phyloP scores from a whole-genome alignment of 805 yeast species.

The Candida coleopterorum region DNA sequence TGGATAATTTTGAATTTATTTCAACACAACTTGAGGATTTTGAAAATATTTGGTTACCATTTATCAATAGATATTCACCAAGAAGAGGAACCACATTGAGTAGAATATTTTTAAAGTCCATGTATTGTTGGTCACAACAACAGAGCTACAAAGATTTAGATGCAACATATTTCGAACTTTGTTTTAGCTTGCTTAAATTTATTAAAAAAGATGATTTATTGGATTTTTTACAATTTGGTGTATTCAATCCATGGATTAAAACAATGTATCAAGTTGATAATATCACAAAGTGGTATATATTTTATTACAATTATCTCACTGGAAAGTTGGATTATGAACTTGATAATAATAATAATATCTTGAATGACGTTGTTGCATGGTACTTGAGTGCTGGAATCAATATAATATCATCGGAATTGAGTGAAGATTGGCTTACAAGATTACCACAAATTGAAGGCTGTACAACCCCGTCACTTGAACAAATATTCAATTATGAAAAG shows the following conservation, averaged over 20 bases:
- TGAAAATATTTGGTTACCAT: constrained; percentile 1
- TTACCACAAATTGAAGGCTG: constrained; percentile 4
- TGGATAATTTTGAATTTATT: not conserved
- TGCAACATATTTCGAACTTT: not conserved
- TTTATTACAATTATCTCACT: constrained; percentile 21
- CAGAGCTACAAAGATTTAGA: not conserved
- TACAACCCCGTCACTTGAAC: not conserved
- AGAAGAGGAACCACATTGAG: constrained; percentile 1
- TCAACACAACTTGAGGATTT: not conserved
- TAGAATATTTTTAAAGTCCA: not conserved
- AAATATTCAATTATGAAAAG: constrained; percentile 1
- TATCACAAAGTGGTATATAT: constrained; percentile 22
- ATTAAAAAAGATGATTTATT: not conserved
- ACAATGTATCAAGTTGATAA: constrained; percentile 11
- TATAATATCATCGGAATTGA: constrained; percentile 8
- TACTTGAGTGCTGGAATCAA: constrained; percentile 16
- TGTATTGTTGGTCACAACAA: not conserved
- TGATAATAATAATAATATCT: not conserved
- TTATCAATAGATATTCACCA: not conserved
- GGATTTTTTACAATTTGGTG: constrained; percentile 6
- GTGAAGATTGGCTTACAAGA: not conserved
- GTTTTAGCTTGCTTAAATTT: not conserved
- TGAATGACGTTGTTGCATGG: constrained; percentile 8
- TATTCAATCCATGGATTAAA: constrained; percentile 10
- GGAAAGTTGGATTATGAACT: not conserved